Base-by-base conservation (phyloP, 306 rosid genomes). In the Lathyrus sativus region DNA sequence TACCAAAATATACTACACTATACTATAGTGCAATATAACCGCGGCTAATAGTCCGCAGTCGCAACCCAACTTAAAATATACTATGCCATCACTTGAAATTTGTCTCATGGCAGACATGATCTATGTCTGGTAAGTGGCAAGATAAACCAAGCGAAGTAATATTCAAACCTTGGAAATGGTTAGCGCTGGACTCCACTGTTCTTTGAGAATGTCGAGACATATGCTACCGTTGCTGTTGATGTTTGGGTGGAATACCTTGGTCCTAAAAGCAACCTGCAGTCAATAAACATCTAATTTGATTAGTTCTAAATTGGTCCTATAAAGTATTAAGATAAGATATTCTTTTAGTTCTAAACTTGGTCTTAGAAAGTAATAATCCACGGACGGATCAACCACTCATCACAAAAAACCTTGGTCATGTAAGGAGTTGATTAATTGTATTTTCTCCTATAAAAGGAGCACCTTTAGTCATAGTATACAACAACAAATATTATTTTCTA, bases 161-260 rank as follows among this genome's bases (percentile, higher is more conserved):
- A 75, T 41, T 35, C 78, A 79, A 82, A 85, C 98, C 98, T 91
- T 89, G 65, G 96, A 89, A 79, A 89, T 87, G 65, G 98, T 91
- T 59, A 91, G 80, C 5, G 96, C 95, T 26, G 98, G 98, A 74
- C 98, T 91, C 96, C 98, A 91, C 48, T 85, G 98, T 74, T 91
- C 98, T 74, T 91, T 91, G 62, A 89, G 96, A 82, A 91, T 91
- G 84, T 91, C 97, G 41, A 91, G 85, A 66, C 96, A 91, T 54
- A 91, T 91, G 68, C 96, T 91, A 76, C 95, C 96, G 50, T 89
- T 87, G 71, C 95, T 89, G 67, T 91, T 91, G 74, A 89, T 85
- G 85, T 89, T 91, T 29, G 98, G 98, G 78, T 91, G 98, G 82
- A 87, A 89, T 13, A 91, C 95, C 89, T 87, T 87, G 9, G 98